Evolutionary conservation across 75 land plant genomes (phyloP), one percentile per base, ranked within the genome.

Genomic region (Picea glauca): DNA sequence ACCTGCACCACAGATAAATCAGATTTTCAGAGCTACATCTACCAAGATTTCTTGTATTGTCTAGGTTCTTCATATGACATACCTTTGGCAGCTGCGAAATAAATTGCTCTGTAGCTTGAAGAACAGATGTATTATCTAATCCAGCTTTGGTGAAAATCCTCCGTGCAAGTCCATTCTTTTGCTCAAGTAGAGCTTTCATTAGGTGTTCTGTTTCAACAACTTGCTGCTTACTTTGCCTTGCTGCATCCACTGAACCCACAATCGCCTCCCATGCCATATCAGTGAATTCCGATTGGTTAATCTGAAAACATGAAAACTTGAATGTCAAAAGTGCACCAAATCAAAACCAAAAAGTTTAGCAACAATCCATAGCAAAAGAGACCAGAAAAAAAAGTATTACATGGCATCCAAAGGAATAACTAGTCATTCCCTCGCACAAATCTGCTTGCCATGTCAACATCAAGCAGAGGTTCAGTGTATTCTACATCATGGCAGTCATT

Each of bases 241-340:
- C 93, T 50, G 90, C 91, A 43, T 93, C 93, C 20, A 91, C 86
- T 9, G 88, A 87, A 21, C 86, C 83, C 9, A 84, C 82, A 77
- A 93, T 86, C 1, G 85, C 95, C 77, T 89, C 89, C 93, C 88
- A 93, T 20, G 95, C 87, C 93, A 91, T 88, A 15, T 91, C 93
- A 13, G 95, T 93, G 58, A 89, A 93, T 13, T 93, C 95, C 61
- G 81, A 65, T 18, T 75, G 78, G 65, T 60, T 67, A 58, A 82
- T 66, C 80, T 82, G 83, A 65, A 50, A 81, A 33, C 14, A 26
- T 54, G 12, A 75, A 75, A 1, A 61, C 23, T 30, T 60, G 40
- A 13, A 31, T 3, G 63, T 20, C 2, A 60, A 40, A 31, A n/a
- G 31, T 1, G 38, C 38, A 35, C 38, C 38, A 35, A 35, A 35